These are phyloP conservation scores for Trametes coccinea DNA, from an alignment of 768 basidiomycete species.

Conservation along the genomic window DNA sequence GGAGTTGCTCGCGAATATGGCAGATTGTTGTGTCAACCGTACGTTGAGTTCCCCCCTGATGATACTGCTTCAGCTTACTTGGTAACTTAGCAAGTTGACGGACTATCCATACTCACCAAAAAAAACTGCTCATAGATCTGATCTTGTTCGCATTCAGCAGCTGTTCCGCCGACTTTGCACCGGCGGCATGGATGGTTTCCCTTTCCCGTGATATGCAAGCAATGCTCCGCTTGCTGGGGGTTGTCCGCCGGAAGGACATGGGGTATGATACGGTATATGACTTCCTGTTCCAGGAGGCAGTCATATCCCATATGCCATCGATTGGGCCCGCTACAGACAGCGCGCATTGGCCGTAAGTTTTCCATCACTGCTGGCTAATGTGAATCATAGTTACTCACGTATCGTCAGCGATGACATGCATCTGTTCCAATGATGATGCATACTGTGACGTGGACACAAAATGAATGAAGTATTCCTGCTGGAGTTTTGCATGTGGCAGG, in stretches of 20 bases:
- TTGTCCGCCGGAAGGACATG: constrained; percentile 22
- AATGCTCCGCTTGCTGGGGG: constrained; percentile 25
- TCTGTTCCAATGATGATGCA: constrained; percentile 41
- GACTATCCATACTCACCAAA: neutral
- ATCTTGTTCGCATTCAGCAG: neutral
- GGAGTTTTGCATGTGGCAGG: constrained; percentile 36
- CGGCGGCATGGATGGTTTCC: constrained; percentile 42
- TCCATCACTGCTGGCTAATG: constrained; percentile 21
- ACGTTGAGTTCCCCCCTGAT: constrained; percentile 1
- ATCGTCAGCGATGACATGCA: constrained; percentile 33
- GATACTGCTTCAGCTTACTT: neutral
- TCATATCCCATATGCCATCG: constrained; percentile 17
- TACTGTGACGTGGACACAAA: constrained; percentile 43
- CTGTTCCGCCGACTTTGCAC: constrained; percentile 18
- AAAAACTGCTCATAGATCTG: constrained; percentile 7
- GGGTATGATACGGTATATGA: constrained; percentile 11
- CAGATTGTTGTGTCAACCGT: constrained; percentile 23
- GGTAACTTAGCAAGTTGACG: neutral
- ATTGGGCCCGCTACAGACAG: neutral
- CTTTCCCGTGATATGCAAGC: constrained; percentile 39
- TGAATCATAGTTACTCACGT: constrained; percentile 28
- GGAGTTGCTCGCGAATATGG: constrained; percentile 34
- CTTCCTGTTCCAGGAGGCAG: constrained; percentile 11
- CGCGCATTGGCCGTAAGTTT: neutral
- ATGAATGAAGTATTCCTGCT: constrained; percentile 40